Evolutionary conservation across 1,284 basidiomycete species (phyloP), one percentile per base, ranked within the genome.

Genomic region (Caloboletus inedulis): DNA sequence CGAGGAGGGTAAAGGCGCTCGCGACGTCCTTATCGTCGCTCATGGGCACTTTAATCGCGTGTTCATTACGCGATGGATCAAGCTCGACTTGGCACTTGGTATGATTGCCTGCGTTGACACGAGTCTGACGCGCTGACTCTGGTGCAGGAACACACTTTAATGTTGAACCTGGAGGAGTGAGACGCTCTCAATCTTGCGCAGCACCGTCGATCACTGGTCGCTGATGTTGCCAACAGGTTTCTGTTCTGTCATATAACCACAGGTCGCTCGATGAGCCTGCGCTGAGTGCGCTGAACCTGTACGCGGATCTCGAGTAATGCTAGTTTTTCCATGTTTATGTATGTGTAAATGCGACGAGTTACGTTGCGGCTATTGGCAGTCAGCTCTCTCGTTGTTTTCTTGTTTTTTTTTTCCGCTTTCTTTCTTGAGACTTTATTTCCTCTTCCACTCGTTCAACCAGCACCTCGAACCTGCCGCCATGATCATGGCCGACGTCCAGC

Each of bases 21-120:
- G 85, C 29, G 87, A 91, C 59, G 87, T 93, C 39, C 74, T 88
- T 49, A 81, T 91, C 56, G 79, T 90, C 40, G 85, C 87, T 8
- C 89, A 89, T 69, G 89, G 87, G 1, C 92, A 95, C 69, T 94
- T 95, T 70, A 90, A 84, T 52, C 84, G 94, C 51, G 83, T 85
- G 52, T 79, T 96, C 59, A 88, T 96, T 55, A 72, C 89, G 18
- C 84, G 91, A 33, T 93, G 91, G 90, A 81, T 89, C 59, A 69
- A 79, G 25, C 83, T 89, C 63, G 80, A 82, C 5, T 74, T 92
- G 29, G 69, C 70, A 39, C 73, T 87, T 46, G 89, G 90, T 85
- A 68, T 50, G 71, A 61, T 46, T 12, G 6, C 13, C 7, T 36
- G 16, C 25, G 19, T 45, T 5, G 29, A 30, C 23, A 12, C 25